Evolutionary conservation across 1,284 basidiomycete species (phyloP).

Genomic region (Cryptococcus amylolentus): DNA sequence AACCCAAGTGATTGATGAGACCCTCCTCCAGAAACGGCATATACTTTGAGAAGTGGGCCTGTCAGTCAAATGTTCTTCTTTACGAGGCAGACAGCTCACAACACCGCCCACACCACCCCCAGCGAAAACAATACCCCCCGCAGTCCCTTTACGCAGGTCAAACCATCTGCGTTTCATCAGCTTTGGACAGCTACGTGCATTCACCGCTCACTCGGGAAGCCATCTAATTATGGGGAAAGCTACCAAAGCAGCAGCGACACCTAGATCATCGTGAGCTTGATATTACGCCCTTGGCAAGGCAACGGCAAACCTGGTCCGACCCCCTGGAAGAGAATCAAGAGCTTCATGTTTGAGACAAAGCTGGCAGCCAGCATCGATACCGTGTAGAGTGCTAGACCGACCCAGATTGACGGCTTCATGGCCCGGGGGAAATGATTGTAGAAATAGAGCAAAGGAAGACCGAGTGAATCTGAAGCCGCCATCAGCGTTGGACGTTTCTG

Average conservation of each 20-base stretch:
- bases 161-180: constrained; percentile 17
- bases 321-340: constrained; percentile 21
- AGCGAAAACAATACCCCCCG: constrained; percentile 23
- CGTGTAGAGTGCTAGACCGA: constrained; percentile 15
- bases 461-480: constrained; percentile 11
- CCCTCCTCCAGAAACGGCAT: too few relatives aligned
- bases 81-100: constrained; percentile 18
- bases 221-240: constrained; percentile 25
- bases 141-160: constrained; percentile 20
- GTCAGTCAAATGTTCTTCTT: too few relatives aligned
- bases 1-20: too few relatives aligned
- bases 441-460: constrained; percentile 21
- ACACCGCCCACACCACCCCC: constrained; percentile 25
- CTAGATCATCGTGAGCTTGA: neutral
- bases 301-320: too few relatives aligned
- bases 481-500: too few relatives aligned
- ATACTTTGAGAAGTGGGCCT: too few relatives aligned
- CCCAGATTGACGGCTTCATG: constrained; percentile 22
- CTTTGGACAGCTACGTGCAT: neutral
- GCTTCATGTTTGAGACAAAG: constrained; percentile 9
- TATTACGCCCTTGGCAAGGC: too few relatives aligned
- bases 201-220: constrained; percentile 20
- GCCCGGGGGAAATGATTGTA: constrained; percentile 20
- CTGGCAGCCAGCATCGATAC: constrained; percentile 17
- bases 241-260: constrained; percentile 18